Evolutionary conservation across 345 rosid genomes (phyloP).

Genomic region (Kernera saxatilis): DNA sequence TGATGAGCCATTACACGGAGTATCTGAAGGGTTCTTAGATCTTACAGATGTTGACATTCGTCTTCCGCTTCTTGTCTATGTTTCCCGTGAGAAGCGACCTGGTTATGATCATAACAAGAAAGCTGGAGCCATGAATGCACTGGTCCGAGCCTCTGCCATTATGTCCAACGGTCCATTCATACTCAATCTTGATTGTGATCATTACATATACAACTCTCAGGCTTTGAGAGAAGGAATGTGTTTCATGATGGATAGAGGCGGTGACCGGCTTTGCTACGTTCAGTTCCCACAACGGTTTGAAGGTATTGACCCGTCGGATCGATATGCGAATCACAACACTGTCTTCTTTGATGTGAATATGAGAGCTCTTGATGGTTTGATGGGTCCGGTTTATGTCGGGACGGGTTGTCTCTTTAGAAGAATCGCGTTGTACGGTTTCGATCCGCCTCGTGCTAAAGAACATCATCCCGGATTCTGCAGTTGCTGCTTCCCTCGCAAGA

Average conservation of each 20-base stretch:
- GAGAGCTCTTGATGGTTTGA: constrained; percentile 98
- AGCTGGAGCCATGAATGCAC: constrained; percentile 99
- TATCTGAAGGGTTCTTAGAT: constrained; percentile 62
- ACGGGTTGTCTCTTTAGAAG: constrained; percentile 97
- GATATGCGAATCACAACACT: constrained; percentile 95
- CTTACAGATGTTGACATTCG: constrained; percentile 90
- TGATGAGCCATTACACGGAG: constrained; percentile 80
- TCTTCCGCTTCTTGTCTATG: constrained; percentile 90
- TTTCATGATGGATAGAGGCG: constrained; percentile 99
- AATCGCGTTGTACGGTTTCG: constrained; percentile 87
- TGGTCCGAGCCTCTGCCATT: constrained; percentile 96
- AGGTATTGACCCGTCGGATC: constrained; percentile 97
- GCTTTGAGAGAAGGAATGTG: constrained; percentile 99
- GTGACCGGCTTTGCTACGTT: constrained; percentile 88
- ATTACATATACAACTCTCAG: constrained; percentile 90
- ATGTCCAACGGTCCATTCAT: constrained; percentile 99
- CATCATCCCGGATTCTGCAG: constrained; percentile 72
- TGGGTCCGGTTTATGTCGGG: constrained; percentile 97
- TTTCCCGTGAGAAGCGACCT: constrained; percentile 96
- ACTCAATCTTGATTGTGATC: constrained; percentile 96
- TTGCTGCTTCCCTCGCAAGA: constrained; percentile 62
- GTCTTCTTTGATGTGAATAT: constrained; percentile 97
- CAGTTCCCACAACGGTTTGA: constrained; percentile 99
- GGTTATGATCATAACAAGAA: constrained; percentile 99
- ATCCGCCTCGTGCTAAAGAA: constrained; percentile 88